Evolutionary conservation across 495 filamentous ascomycete genomes (phyloP).

Genomic region (Xylaria scruposa): DNA sequence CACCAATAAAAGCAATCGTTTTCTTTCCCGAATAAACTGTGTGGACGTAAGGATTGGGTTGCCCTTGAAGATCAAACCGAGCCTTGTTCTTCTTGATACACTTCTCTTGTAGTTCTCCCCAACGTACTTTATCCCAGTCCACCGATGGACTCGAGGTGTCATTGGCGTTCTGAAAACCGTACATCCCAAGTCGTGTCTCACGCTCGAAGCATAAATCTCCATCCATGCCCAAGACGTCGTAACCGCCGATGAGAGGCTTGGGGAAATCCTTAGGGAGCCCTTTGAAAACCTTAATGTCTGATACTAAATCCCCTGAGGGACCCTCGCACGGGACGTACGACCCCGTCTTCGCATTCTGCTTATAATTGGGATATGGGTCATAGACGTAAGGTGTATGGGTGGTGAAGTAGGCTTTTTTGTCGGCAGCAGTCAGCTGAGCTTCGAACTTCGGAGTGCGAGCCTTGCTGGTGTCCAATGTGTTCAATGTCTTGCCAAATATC

Average conservation of each 20-base stretch:
- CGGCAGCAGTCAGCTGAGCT: constrained; percentile 34
- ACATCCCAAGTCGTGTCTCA: constrained; percentile 81
- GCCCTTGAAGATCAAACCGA: constrained; percentile 55
- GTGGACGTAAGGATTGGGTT: constrained; percentile 42
- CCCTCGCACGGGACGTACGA: constrained; percentile 45
- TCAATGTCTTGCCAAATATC: constrained; percentile 57
- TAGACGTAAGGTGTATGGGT: constrained; percentile 47
- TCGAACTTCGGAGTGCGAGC: constrained; percentile 34
- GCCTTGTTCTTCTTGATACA: constrained; percentile 69
- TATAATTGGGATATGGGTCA: constrained; percentile 59
- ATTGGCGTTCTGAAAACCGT: constrained; percentile 65
- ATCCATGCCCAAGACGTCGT: constrained; percentile 72
- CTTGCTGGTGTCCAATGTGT: constrained; percentile 44
- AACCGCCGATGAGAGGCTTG: constrained; percentile 78
- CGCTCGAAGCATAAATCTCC: constrained; percentile 91
- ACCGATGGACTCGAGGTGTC: constrained; percentile 48
- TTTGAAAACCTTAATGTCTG: constrained; percentile 54
- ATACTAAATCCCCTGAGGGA: constrained; percentile 37
- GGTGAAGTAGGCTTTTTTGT: constrained; percentile 37
- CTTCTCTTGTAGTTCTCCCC: constrained; percentile 70
- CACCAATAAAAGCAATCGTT: constrained; percentile 21
- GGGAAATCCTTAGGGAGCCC: constrained; percentile 76
- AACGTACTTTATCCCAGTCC: constrained; percentile 72
- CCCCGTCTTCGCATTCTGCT: constrained; percentile 42
- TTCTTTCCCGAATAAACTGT: constrained; percentile 37